phyloP scores from a whole-genome alignment of 345 rosid genomes.

The Eucalyptus pauciflora region DNA sequence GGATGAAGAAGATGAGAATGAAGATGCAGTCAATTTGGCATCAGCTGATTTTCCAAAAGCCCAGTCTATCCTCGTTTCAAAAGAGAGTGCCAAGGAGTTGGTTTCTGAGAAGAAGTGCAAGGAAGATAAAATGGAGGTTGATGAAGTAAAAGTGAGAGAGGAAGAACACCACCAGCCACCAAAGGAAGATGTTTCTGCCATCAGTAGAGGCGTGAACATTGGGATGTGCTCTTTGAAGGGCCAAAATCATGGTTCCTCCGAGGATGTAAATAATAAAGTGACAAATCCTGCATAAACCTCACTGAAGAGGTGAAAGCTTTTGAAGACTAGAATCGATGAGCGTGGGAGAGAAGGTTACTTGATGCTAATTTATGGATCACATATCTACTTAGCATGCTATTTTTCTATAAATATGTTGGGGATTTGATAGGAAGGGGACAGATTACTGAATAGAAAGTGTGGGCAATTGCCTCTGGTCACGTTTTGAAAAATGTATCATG shows the following conservation, averaged over 20 bases:
- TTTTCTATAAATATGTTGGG: background rate
- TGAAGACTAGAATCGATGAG: slow-evolving; percentile 64
- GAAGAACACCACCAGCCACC: slow-evolving; percentile 3
- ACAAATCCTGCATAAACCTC: slow-evolving; percentile 23
- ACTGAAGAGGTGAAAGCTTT: slow-evolving; percentile 60
- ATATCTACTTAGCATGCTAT: background rate
- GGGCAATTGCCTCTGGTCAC: background rate
- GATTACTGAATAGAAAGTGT: background rate
- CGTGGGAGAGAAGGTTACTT: slow-evolving; percentile 90
- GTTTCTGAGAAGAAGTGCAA: slow-evolving; percentile 6
- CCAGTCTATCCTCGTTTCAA: slow-evolving; percentile 3
- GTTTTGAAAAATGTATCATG: background rate
- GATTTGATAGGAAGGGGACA: background rate
- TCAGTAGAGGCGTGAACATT: slow-evolving; percentile 4
- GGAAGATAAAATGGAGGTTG: slow-evolving; percentile 12
- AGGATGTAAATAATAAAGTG: slow-evolving; percentile 7
- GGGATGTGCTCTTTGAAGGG: slow-evolving; percentile 15
- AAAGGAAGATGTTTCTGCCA: slow-evolving; percentile 13
- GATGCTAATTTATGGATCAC: background rate
- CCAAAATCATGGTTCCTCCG: slow-evolving; percentile 3
- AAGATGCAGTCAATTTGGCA: slow-evolving; percentile 59
- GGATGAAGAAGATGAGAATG: slow-evolving; percentile 71
- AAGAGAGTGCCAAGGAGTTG: slow-evolving; percentile 11
- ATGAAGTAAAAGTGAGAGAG: slow-evolving; percentile 21
- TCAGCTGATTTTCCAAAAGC: slow-evolving; percentile 48